A percentile compares a stretch with the other conserved stretches of the same genome.
These are phyloP conservation scores for Trichoderma erinaceum DNA, from an alignment of 495 filamentous ascomycete species.

Conservation along the genomic window DNA sequence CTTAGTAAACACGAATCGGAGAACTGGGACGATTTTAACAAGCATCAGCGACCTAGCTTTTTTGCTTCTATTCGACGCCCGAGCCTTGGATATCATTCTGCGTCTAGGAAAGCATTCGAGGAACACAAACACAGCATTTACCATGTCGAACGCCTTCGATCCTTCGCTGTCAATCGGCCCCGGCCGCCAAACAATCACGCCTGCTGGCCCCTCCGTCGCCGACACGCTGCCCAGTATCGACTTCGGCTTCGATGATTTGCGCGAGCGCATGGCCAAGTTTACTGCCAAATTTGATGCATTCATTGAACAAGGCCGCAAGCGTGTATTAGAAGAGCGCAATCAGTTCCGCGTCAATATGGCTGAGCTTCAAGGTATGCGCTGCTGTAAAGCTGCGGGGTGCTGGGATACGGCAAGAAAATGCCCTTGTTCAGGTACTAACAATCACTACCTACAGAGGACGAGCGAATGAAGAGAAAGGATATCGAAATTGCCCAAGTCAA, in stretches of 20 bases:
- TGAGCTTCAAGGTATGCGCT: conserved; percentile 70
- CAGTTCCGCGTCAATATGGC: conserved; percentile 85
- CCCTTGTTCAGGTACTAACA: too few species aligned
- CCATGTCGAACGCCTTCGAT: conserved; percentile 68
- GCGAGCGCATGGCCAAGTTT: conserved; percentile 90
- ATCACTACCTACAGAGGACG: conserved; percentile 57
- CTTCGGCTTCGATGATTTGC: conserved; percentile 94
- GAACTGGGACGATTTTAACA: not conserved
- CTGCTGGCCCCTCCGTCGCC: conserved; percentile 47
- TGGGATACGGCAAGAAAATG: not conserved
- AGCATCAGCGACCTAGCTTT: not conserved
- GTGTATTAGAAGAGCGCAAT: conserved; percentile 86
- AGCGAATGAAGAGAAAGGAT: conserved; percentile 79
- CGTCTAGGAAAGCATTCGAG: not conserved
- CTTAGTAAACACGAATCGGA: not conserved
- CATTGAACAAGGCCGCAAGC: conserved; percentile 82
- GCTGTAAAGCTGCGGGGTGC: not conserved
- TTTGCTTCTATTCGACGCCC: not conserved
- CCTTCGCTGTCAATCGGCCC: conserved; percentile 67
- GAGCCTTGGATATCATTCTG: too few species aligned
- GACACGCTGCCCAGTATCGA: conserved; percentile 84
- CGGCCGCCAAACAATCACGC: conserved; percentile 55
- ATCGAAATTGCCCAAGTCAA: conserved; percentile 80
- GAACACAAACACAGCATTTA: conserved; percentile 16
- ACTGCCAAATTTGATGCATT: conserved; percentile 88